Conservation (phyloP, 2,329 filamentous ascomycete genomes). For the Paracorniculantispora psalliotae region DNA sequence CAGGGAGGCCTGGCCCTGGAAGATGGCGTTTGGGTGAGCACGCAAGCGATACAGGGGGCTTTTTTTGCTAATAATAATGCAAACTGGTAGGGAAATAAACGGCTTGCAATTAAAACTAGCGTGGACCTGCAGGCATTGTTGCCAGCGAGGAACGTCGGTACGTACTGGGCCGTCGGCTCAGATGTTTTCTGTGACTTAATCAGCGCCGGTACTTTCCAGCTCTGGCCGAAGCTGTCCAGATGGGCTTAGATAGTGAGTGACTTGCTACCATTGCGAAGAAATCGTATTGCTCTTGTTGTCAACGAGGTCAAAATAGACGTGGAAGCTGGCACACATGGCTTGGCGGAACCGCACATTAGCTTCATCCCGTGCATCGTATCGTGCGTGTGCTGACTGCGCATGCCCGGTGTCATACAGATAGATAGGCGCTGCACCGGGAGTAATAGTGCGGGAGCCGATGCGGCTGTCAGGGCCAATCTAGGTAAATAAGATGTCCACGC, state of each 20-base stretch:
- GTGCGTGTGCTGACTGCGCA: slow-evolving; percentile 2
- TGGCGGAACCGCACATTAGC: too few species aligned
- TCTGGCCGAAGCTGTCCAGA: background rate
- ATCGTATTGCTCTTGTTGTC: too few species aligned
- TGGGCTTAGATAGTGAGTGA: background rate
- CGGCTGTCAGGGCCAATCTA: background rate
- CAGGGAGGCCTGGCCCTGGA: too few species aligned
- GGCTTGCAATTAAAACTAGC: too few species aligned
- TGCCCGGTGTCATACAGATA: too few species aligned
- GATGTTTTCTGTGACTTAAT: too few species aligned
- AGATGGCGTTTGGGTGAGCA: background rate
- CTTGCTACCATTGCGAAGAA: background rate
- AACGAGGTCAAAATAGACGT: background rate
- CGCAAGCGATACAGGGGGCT: background rate
- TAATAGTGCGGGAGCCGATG: background rate
- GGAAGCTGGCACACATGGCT: background rate
- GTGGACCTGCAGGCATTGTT: too few species aligned
- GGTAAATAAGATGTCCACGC: background rate
- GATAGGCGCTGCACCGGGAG: background rate
- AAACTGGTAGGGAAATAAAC: too few species aligned
- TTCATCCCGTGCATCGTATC: background rate
- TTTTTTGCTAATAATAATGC: too few species aligned
- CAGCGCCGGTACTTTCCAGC: background rate
- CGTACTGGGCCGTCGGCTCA: too few species aligned
- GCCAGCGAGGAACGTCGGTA: too few species aligned